Percentiles rank a stretch among this genome's conserved stretches.
Evolutionary conservation across 1,284 basidiomycete genomes (phyloP).

Genomic region (Cryptococcus sp.): DNA sequence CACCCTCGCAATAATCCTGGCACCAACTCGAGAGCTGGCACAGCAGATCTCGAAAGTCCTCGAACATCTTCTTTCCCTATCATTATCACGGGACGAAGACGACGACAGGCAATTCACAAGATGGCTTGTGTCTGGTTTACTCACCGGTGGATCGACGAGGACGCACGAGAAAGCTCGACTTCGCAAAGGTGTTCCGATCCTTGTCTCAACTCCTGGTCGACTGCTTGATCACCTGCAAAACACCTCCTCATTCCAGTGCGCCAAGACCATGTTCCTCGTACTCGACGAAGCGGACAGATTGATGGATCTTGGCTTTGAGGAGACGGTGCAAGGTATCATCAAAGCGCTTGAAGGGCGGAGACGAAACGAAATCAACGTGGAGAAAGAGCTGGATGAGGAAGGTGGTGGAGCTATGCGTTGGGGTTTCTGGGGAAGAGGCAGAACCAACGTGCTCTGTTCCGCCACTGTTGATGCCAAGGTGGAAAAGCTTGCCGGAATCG

Average conservation of each 20-base stretch:
- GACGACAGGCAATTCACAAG: slow-evolving; percentile 63
- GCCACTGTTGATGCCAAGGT: slow-evolving; percentile 96
- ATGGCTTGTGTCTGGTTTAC: slow-evolving; percentile 90
- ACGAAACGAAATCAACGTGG: slow-evolving; percentile 70
- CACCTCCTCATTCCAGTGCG: slow-evolving; percentile 85
- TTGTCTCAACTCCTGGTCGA: slow-evolving; percentile 70
- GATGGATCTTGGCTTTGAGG: slow-evolving; percentile 70
- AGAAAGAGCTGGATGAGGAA: slow-evolving; percentile 65
- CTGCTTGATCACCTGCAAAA: slow-evolving; percentile 75
- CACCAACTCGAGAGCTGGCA: slow-evolving; percentile 91
- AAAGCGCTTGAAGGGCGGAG: slow-evolving; percentile 77
- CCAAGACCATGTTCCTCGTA: slow-evolving; percentile 92
- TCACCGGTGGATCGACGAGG: slow-evolving; percentile 75
- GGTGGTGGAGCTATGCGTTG: slow-evolving; percentile 53
- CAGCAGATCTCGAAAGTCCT: slow-evolving; percentile 83
- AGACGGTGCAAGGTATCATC: slow-evolving; percentile 75
- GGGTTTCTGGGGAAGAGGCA: slow-evolving; percentile 69
- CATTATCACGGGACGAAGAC: slow-evolving; percentile 56
- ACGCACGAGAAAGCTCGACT: slow-evolving; percentile 73
- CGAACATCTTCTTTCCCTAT: slow-evolving; percentile 67
- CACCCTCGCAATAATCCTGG: slow-evolving; percentile 91
- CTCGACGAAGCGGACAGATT: slow-evolving; percentile 94
- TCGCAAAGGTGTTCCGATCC: slow-evolving; percentile 70
- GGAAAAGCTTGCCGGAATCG: slow-evolving; percentile 83
- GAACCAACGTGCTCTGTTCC: slow-evolving; percentile 89